phyloP scores from a whole-genome alignment of 176 grass and related monocot genomes.

The Aegilops sharonensis region DNA sequence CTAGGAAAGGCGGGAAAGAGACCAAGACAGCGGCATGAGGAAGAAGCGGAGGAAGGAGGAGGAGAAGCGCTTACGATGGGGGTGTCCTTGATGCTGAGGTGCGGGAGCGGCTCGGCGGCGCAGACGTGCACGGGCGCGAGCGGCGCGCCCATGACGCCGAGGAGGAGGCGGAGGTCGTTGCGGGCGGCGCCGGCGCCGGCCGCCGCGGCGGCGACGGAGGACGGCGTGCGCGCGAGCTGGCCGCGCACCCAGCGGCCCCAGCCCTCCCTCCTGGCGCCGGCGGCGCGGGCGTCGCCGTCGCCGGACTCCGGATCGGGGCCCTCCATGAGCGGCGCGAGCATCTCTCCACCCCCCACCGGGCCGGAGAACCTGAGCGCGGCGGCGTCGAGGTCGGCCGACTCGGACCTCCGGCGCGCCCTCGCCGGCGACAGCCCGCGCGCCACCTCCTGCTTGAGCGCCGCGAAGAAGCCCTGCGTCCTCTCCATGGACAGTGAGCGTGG shows the following conservation, averaged over 20 bases:
- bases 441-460: conserved; percentile 61
- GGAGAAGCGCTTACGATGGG: conserved; percentile 50
- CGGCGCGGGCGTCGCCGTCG: conserved; percentile 21
- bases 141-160: conserved; percentile 70
- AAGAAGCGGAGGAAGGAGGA: not conserved
- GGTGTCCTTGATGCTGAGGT: conserved; percentile 79
- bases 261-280: conserved; percentile 40
- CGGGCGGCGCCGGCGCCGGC: conserved; percentile 33
- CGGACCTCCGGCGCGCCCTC: conserved; percentile 31
- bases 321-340: conserved; percentile 75
- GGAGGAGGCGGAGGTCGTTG: conserved; percentile 58
- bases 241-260: conserved; percentile 60
- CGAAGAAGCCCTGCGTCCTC: conserved; percentile 65
- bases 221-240: conserved; percentile 43
- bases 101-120: conserved; percentile 60
- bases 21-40: not conserved
- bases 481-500: conserved; percentile 40
- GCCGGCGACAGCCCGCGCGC: conserved; percentile 60
- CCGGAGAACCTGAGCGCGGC: conserved; percentile 3
- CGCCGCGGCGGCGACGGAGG: not conserved
- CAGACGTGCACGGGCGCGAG: conserved; percentile 71
- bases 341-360: conserved; percentile 18
- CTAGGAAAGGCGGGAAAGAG: not conserved
- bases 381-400: conserved; percentile 24
- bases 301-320: conserved; percentile 62